Conservation (phyloP, 2,329 filamentous ascomycete genomes). For the Hawksworthiomyces lignivorus region DNA sequence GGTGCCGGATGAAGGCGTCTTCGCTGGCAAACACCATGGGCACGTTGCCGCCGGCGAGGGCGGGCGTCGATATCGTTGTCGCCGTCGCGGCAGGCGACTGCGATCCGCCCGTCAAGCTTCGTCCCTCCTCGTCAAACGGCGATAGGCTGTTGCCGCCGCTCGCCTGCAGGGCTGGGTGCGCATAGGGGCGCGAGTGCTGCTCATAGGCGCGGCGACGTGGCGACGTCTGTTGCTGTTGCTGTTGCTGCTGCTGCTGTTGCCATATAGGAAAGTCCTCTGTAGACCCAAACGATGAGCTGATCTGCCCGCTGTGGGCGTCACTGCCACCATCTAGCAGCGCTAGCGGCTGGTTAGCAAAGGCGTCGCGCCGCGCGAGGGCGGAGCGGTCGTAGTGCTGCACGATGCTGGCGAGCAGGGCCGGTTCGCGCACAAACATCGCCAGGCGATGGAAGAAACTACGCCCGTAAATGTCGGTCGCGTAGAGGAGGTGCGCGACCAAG, state of each 20-base stretch:
- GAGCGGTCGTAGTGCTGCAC: constrained; percentile 26
- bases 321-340: constrained; percentile 11
- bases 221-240: background rate
- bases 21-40: constrained; percentile 15
- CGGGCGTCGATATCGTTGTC: constrained; percentile 5
- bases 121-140: constrained; percentile 13
- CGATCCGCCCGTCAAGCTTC: background rate
- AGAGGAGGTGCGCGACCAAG: constrained; percentile 22
- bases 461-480: constrained; percentile 40
- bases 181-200: no score
- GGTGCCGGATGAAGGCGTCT: constrained; percentile 22
- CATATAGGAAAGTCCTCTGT: no score
- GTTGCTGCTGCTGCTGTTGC: background rate
- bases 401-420: constrained; percentile 24
- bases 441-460: constrained; percentile 45
- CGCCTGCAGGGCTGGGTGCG: background rate
- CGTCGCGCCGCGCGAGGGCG: constrained; percentile 36
- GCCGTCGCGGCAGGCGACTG: no score
- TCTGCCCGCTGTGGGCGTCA: no score
- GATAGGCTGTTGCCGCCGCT: constrained; percentile 6
- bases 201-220: no score
- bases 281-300: no score
- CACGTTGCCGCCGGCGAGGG: constrained; percentile 9
- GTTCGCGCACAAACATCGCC: constrained; percentile 20
- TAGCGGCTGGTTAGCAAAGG: constrained; percentile 33